Evolutionary conservation across 352 stramenopile genomes (phyloP).

Genomic region (Phytophthora fragariae): DNA sequence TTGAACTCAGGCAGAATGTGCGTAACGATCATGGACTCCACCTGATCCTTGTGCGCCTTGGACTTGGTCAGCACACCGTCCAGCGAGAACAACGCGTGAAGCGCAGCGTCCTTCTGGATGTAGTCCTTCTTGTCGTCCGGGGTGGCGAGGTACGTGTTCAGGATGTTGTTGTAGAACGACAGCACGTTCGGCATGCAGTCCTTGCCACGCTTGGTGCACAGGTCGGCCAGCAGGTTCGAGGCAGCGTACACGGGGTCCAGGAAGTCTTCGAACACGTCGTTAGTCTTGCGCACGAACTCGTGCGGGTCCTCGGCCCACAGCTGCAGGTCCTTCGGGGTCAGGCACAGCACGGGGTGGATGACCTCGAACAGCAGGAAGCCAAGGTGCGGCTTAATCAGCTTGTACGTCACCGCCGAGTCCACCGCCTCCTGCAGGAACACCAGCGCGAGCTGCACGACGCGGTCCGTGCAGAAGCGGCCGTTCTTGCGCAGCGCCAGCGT

Average conservation of each 20-base stretch:
- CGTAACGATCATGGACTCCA: constrained; percentile 94
- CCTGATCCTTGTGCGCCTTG: constrained; percentile 93
- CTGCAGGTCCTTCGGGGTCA: constrained; percentile 94
- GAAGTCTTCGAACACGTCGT: constrained; percentile 98
- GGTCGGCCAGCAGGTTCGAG: constrained; percentile 93
- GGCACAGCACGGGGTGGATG: constrained; percentile 95
- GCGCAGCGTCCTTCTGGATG: constrained; percentile 96
- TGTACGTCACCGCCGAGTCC: constrained; percentile 97
- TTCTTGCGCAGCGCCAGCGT: constrained; percentile 94
- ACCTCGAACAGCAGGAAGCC: constrained; percentile 98
- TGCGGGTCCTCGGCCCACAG: constrained; percentile 97
- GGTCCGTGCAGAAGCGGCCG: constrained; percentile 96
- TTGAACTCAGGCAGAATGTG: constrained; percentile 98
- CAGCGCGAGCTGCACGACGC: constrained; percentile 94
- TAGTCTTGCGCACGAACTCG: constrained; percentile 98
- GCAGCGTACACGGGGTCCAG: constrained; percentile 95
- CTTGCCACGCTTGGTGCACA: constrained; percentile 96
- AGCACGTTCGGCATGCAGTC: constrained; percentile 95
- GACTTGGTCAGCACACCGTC: constrained; percentile 93
- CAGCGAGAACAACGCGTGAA: constrained; percentile 95
- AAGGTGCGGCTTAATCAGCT: constrained; percentile 97
- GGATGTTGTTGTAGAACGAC: constrained; percentile 92
- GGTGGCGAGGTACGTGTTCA: constrained; percentile 88
- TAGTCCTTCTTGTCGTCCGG: constrained; percentile 90
- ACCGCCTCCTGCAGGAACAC: constrained; percentile 95